Evolutionary conservation across 768 basidiomycete genomes (phyloP).

Genomic region (Pisolithus marmoratus): DNA sequence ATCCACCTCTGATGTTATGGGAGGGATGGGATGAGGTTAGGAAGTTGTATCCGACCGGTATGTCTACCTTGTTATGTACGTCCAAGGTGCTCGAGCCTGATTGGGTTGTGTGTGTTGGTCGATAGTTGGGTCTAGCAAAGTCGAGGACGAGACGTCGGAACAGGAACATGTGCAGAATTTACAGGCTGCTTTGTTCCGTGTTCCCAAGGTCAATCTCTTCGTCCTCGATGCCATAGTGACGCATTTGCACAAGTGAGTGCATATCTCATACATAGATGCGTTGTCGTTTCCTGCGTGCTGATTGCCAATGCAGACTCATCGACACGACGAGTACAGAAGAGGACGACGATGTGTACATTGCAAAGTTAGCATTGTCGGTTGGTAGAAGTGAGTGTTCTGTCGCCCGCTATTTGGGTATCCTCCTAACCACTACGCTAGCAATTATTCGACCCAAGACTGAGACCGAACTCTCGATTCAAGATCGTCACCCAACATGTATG

Average conservation of each 20-base stretch:
- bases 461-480: conserved; percentile 82
- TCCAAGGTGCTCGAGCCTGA: neutral
- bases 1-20: conserved; percentile 79
- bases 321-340: conserved; percentile 66
- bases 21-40: conserved; percentile 92
- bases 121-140: conserved; percentile 50
- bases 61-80: conserved; percentile 9
- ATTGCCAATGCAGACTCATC: conserved; percentile 48
- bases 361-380: conserved; percentile 83
- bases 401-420: neutral
- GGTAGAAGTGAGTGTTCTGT: conserved; percentile 63
- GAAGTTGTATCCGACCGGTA: conserved; percentile 72
- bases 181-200: conserved; percentile 52
- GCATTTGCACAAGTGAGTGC: conserved; percentile 64
- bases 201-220: conserved; percentile 75
- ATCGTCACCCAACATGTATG: conserved; percentile 75
- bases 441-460: conserved; percentile 80
- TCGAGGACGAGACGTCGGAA: conserved; percentile 47
- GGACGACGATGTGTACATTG: conserved; percentile 69
- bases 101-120: neutral
- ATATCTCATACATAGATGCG: conserved; percentile 3
- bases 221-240: conserved; percentile 74
- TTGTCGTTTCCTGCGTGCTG: neutral
- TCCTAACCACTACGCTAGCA: conserved; percentile 35
- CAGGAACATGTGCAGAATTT: conserved; percentile 62